Evolutionary conservation across 345 rosid species (phyloP), one percentile per base, ranked within the genome.

Genomic region (Eutrema heterophyllum): DNA sequence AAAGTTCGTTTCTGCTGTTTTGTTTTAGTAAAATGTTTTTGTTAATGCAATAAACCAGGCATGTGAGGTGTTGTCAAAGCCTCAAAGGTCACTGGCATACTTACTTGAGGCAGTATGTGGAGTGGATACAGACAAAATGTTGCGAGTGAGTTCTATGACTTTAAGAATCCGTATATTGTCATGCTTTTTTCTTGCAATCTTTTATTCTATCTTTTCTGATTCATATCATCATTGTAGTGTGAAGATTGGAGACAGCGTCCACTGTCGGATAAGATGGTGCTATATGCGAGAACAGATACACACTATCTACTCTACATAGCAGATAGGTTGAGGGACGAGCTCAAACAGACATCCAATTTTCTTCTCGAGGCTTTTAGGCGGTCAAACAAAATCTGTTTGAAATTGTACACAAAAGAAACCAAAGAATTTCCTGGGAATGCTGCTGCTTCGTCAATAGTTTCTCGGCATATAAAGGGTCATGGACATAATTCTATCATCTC

Each of bases 191-290:
- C n/a, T n/a, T n/a, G n/a, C n/a, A n/a, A n/a, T n/a, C n/a, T n/a
- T n/a, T 30, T 9, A 0, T 36, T 51, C 2, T 35, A 14, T 11
- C 38, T 53, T 2, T 12, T 9, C 5, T 8, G 52, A 26, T 36
- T 30, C n/a, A 35, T 64, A 26, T 75, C 65, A 70, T 43, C 49
- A 57, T 49, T 77, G 71, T 74, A 95, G 97, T 97, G 90, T 79
- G 97, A 92, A 84, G 99, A 95, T 75, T 91, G 97, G 97, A 95
- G 99, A 84, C 97, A 88, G 52, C 91, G 97, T n/a, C 99, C 96
- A 1, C 65, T 89, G 21, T 83, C 97, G 4, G 73, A 67, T 50
- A 96, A 88, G 64, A 91, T 95, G 97, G 78, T 89, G 74, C 84
- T 63, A 43, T 88, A 91, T 84, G 97, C 97, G 38, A 83, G 81